A percentile compares a stretch with the other conserved stretches of the same genome.
Evolutionary conservation across 2,329 filamentous ascomycete genomes (phyloP).

Genomic region (Sphaerulina vaccinii): DNA sequence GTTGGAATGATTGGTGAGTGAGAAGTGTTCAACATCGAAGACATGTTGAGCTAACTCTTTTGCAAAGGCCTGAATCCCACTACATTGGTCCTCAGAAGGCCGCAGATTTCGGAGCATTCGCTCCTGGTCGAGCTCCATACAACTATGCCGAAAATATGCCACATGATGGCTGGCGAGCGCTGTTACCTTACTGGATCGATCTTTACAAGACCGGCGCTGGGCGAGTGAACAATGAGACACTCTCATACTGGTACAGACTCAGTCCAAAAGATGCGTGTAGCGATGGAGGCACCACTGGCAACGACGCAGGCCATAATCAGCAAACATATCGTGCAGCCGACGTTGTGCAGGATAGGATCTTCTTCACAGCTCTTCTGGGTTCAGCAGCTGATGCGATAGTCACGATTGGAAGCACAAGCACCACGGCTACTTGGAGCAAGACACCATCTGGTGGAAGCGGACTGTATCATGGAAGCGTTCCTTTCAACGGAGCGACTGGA

Average conservation of each 20-base stretch:
- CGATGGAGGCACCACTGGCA: slow-evolving; percentile 42
- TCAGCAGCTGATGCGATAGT: slow-evolving; percentile 37
- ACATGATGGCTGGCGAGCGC: slow-evolving; percentile 52
- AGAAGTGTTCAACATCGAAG: no score
- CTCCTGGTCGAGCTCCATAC: slow-evolving; percentile 43
- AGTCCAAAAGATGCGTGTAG: slow-evolving; percentile 38
- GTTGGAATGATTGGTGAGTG: slow-evolving; percentile 61
- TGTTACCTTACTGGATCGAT: slow-evolving; percentile 53
- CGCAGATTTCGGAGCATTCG: slow-evolving; percentile 15
- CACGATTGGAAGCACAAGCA: slow-evolving; percentile 39
- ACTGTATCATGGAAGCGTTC: slow-evolving; percentile 30
- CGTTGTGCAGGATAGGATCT: slow-evolving; percentile 48
- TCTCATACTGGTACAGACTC: slow-evolving; percentile 47
- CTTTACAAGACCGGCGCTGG: slow-evolving; percentile 50
- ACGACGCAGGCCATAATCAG: slow-evolving; percentile 35
- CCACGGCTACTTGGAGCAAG: slow-evolving; percentile 26
- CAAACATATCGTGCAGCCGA: slow-evolving; percentile 25
- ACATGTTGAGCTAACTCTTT: no score
- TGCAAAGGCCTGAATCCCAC: slow-evolving; percentile 48
- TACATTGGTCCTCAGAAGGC: slow-evolving; percentile 45
- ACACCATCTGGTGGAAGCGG: slow-evolving; percentile 19
- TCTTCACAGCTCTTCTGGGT: slow-evolving; percentile 41
- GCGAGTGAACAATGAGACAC: slow-evolving; percentile 34
- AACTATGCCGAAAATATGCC: slow-evolving; percentile 51
- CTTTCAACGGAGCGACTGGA: slow-evolving; percentile 40